Evolutionary conservation across 306 rosid species (phyloP), one percentile per base, ranked within the genome.

Genomic region (Quercus variabilis): DNA sequence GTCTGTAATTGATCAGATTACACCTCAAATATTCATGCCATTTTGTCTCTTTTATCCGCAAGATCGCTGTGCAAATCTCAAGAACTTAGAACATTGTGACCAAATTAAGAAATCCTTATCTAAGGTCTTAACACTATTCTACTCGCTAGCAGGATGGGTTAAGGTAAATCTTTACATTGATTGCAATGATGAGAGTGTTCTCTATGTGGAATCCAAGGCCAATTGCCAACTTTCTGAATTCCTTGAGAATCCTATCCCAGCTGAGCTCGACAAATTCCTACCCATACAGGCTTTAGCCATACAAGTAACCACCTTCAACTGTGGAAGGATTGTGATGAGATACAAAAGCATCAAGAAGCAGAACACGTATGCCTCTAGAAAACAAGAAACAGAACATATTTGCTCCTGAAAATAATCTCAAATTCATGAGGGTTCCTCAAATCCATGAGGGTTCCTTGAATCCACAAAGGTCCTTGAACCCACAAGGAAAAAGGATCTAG

Each of bases 1-100:
- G 73, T 81, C 80, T 15, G 69, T 81, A 21, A 46, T 81, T n/a
- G 77, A 81, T 38, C 84, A 81, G 60, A 69, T 75, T 3, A 25
- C 84, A 5, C 33, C 80, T 25, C 64, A 52, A 1, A 49, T 69
- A 19, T 81, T 74, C 79, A 75, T 59, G 76, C 80, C 84, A 5
- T 8, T 81, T 57, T 14, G 69, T 55, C 57, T 81, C 19, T 81
- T 81, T 35, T 81, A 81, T 64, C 35, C 69, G 0, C 19, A 5
- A 30, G 28, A 38, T 28, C 9, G 20, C 2, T 6, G 8, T 2
- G 46, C 13, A 6, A 5, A 64, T 30, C 46, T 64, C 18, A 69
- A 25, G 1, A 54, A 12, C 17, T 51, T 19, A 2, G 14, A 25
- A 13, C 18, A 18, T 6, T 26, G 12, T 17, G n/a, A 1, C 10